phyloP scores from a whole-genome alignment of 2,329 filamentous ascomycete species.

The Zasmidium citrigriseum region DNA sequence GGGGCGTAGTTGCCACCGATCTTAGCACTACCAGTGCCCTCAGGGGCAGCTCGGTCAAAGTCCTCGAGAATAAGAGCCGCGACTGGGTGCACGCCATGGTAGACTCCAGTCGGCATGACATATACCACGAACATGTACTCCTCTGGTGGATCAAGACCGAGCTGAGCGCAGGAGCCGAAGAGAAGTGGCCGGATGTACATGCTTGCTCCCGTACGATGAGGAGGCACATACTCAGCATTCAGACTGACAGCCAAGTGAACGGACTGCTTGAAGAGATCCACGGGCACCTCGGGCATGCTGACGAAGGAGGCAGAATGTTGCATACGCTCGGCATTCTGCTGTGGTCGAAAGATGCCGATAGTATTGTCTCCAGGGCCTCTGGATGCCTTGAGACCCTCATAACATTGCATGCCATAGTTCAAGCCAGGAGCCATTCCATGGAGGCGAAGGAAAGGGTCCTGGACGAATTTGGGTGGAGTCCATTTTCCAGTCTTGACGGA shows the following conservation, averaged over 20 bases:
- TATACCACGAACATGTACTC: conserved; percentile 92
- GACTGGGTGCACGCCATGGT: conserved; percentile 88
- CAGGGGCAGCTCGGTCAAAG: conserved; percentile 90
- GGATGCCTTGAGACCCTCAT: conserved; percentile 98
- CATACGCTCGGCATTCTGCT: conserved; percentile 80
- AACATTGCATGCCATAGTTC: conserved; percentile 97
- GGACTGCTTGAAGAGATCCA: conserved; percentile 72
- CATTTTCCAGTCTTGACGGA: conserved; percentile 72
- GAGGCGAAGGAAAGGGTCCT: conserved; percentile 80
- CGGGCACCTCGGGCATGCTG: conserved; percentile 78
- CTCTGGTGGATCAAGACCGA: conserved; percentile 82
- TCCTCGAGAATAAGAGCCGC: conserved; percentile 85
- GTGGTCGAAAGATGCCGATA: conserved; percentile 86
- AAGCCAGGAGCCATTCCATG: conserved; percentile 94
- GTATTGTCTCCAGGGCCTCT: conserved; percentile 67
- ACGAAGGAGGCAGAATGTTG: conserved; percentile 82
- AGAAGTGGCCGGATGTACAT: conserved; percentile 91
- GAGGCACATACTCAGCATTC: conserved; percentile 90
- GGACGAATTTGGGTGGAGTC: conserved; percentile 75
- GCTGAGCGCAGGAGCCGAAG: conserved; percentile 83
- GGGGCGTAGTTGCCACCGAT: conserved; percentile 95
- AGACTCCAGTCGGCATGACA: conserved; percentile 88
- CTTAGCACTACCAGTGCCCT: conserved; percentile 89
- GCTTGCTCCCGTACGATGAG: conserved; percentile 82
- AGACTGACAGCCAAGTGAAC: conserved; percentile 79